Evolutionary conservation across 1,284 basidiomycete species (phyloP).

Genomic region (Leccinum pallidistipes): DNA sequence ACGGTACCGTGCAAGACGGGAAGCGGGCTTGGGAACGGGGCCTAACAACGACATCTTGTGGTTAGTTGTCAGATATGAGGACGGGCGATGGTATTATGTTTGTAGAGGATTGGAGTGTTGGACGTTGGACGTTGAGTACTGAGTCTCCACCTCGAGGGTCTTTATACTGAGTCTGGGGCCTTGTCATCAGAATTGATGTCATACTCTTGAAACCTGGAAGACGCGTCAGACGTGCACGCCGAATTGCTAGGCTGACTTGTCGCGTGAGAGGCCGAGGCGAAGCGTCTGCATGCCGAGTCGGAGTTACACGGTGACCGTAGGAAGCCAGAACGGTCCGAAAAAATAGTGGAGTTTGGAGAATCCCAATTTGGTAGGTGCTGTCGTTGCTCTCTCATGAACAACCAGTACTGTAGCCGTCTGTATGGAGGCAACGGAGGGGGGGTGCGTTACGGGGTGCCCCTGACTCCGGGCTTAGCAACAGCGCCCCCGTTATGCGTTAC

Average conservation of each 20-base stretch:
- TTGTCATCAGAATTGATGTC: not conserved
- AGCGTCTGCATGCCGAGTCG: too few species aligned
- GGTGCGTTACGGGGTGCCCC: too few species aligned
- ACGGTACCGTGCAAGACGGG: constrained; percentile 46
- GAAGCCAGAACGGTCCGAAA: too few species aligned
- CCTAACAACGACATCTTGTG: not conserved
- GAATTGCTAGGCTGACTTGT: not conserved
- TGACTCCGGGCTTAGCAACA: too few species aligned
- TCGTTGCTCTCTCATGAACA: too few species aligned
- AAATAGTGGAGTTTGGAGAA: too few species aligned
- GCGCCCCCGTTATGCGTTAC: too few species aligned
- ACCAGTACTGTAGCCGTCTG: too few species aligned
- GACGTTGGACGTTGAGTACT: not conserved
- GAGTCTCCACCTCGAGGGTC: not conserved
- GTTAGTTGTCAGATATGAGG: not conserved
- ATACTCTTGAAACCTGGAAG: not conserved
- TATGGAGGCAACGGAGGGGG: too few species aligned
- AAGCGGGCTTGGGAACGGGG: constrained; percentile 17
- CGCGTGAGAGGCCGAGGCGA: not conserved
- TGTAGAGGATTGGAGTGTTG: not conserved
- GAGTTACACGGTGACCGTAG: too few species aligned
- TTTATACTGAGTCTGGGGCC: not conserved
- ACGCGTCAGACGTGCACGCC: not conserved
- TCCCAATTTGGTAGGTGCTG: too few species aligned
- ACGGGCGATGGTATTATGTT: not conserved